Conservation (phyloP, 2,329 filamentous ascomycete species). For the Talaromyces islandicus region DNA sequence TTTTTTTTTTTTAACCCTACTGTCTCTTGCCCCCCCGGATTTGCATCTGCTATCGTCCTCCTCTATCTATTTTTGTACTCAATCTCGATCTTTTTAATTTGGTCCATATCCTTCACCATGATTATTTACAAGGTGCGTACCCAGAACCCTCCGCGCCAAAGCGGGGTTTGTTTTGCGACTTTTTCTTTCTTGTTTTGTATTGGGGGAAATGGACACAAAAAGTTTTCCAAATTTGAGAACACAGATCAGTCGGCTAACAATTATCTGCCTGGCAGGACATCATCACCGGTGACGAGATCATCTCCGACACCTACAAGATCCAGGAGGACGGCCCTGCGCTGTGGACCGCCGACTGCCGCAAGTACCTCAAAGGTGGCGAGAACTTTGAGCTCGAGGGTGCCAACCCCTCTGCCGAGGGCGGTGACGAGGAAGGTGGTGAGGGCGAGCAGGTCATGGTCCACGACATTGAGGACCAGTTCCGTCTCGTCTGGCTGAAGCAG, state of each 20-base stretch:
- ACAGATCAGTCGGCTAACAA: neutral
- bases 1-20: conserved; percentile 9
- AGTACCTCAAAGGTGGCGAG: conserved; percentile 69
- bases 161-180: conserved; percentile 4
- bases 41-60: conserved; percentile 12
- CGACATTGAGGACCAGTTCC: conserved; percentile 91
- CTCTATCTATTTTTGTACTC: conserved; percentile 19
- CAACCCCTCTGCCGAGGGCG: conserved; percentile 88
- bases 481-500: conserved; percentile 57
- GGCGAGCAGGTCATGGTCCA: conserved; percentile 66
- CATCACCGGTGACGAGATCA: conserved; percentile 84
- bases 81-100: conserved; percentile 14
- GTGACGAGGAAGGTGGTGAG: conserved; percentile 63
- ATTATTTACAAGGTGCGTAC: conserved; percentile 63
- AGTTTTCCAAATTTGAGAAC: neutral
- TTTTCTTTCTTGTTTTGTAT: neutral
- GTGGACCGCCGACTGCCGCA: conserved; percentile 88
- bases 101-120: conserved; percentile 53
- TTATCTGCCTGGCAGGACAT: conserved; percentile 59
- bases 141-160: neutral
- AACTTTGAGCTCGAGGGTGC: conserved; percentile 64
- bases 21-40: neutral
- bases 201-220: neutral
- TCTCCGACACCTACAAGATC: conserved; percentile 89
- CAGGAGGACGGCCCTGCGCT: conserved; percentile 72